phyloP scores from a whole-genome alignment of 1,284 basidiomycete genomes.

The Malassezia slooffiae region DNA sequence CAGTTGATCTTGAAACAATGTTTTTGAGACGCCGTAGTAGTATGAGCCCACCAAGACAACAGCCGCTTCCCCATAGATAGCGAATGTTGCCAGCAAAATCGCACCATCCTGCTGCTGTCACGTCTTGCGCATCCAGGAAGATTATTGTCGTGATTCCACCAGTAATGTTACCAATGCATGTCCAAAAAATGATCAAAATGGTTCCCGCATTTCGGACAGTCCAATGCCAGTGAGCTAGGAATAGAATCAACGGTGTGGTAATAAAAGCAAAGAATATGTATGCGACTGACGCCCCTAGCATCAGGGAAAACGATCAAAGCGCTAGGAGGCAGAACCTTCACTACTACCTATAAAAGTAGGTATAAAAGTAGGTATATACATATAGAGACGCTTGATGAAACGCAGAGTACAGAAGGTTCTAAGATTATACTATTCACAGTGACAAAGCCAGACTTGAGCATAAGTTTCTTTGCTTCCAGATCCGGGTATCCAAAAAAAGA shows the following conservation, averaged over 20 bases:
- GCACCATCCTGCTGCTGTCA: background rate
- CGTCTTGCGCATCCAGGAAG: background rate
- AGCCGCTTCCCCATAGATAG: background rate
- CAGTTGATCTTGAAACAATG: background rate
- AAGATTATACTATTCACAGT: no score
- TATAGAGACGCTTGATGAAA: no score
- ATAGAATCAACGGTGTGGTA: background rate
- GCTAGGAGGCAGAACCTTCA: no score
- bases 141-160: background rate
- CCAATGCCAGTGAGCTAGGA: background rate
- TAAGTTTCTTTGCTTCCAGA: no score
- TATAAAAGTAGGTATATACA: no score
- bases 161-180: background rate
- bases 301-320: no score
- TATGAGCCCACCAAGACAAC: background rate
- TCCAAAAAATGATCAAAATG: background rate
- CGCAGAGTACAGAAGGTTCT: no score
- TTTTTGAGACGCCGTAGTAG: background rate
- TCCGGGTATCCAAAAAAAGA: no score
- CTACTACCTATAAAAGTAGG: no score
- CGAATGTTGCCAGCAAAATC: background rate
- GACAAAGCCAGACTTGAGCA: no score
- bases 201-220: conserved; percentile 1
- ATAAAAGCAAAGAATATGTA: conserved; percentile 4
- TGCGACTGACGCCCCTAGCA: background rate